A percentile compares a stretch with the other conserved stretches of the same genome.
Evolutionary conservation across 306 rosid species (phyloP).

Genomic region (Cajanus cajan): DNA sequence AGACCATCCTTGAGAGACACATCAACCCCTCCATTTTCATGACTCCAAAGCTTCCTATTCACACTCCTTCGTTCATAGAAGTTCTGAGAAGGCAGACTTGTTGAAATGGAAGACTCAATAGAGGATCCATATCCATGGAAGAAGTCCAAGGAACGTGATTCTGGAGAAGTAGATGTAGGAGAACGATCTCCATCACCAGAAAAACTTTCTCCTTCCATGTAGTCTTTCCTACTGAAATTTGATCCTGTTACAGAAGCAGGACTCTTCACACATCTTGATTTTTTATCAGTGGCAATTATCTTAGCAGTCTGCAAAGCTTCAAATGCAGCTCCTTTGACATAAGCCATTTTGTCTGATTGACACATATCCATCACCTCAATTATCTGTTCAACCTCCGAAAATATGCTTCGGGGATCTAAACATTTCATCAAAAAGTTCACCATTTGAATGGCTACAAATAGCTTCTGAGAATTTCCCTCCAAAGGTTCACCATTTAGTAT

Average conservation of each 20-base stretch:
- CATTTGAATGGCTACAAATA: conserved; percentile 75
- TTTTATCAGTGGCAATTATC: conserved; percentile 48
- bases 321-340: conserved; percentile 78
- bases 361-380: conserved; percentile 79
- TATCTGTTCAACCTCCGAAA: conserved; percentile 67
- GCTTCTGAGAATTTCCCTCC: conserved; percentile 81
- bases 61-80: conserved; percentile 51
- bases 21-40: conserved; percentile 69
- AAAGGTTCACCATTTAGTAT: conserved; percentile 52
- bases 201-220: conserved; percentile 39
- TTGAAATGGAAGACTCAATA: conserved; percentile 58
- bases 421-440: conserved; percentile 75
- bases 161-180: conserved; percentile 60
- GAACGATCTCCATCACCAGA: conserved; percentile 49
- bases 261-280: conserved; percentile 43
- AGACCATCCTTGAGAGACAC: conserved; percentile 84
- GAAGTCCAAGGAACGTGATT: conserved; percentile 61
- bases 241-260: conserved; percentile 66
- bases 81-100: conserved; percentile 39
- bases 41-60: conserved; percentile 77
- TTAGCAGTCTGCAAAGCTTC: conserved; percentile 88
- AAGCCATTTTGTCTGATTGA: conserved; percentile 78
- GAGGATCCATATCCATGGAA: conserved; percentile 65
- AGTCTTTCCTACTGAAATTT: conserved; percentile 53
- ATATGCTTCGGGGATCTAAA: conserved; percentile 72